A percentile compares a stretch with the other conserved stretches of the same genome.
phyloP scores from a whole-genome alignment of 1,284 basidiomycete genomes.

The Pascua sp. region DNA sequence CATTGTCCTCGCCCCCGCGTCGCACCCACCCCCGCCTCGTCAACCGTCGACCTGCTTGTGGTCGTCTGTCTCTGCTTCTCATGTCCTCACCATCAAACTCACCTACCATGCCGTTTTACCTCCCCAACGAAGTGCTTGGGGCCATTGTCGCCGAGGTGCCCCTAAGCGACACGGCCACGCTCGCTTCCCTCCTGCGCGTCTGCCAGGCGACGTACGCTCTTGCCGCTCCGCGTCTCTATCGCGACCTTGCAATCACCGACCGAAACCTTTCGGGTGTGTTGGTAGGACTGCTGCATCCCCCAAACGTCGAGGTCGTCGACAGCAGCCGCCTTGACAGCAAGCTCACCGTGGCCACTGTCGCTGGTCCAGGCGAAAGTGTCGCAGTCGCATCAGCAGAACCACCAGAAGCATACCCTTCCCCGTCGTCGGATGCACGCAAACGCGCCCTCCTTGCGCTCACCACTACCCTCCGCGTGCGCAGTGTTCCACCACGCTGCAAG shows the following conservation, averaged over 20 bases:
- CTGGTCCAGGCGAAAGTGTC: not conserved
- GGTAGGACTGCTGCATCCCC: not conserved
- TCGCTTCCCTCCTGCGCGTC: conserved; percentile 8
- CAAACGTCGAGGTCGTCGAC: not conserved
- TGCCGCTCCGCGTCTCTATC: conserved; percentile 9
- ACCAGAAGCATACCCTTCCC: not conserved
- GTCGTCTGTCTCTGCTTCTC: too few species aligned
- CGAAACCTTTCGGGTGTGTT: conserved; percentile 3
- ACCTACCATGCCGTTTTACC: not conserved
- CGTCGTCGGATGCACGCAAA: conserved; percentile 6
- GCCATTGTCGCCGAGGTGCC: conserved; percentile 5
- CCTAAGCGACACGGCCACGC: not conserved
- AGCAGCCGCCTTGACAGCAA: not conserved
- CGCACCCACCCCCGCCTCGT: too few species aligned
- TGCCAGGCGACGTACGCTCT: conserved; percentile 8
- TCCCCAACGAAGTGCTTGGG: conserved; percentile 9
- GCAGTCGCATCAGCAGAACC: not conserved
- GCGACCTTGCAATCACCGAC: conserved; percentile 8
- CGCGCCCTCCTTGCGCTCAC: conserved; percentile 10
- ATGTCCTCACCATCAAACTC: not conserved
- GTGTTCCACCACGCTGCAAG: not conserved
- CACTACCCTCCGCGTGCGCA: not conserved
- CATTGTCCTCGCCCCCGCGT: too few species aligned
- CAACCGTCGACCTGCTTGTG: too few species aligned
- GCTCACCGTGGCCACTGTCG: not conserved